Base-by-base conservation (phyloP, 306 rosid species). In the Quercus berberidifolia region DNA sequence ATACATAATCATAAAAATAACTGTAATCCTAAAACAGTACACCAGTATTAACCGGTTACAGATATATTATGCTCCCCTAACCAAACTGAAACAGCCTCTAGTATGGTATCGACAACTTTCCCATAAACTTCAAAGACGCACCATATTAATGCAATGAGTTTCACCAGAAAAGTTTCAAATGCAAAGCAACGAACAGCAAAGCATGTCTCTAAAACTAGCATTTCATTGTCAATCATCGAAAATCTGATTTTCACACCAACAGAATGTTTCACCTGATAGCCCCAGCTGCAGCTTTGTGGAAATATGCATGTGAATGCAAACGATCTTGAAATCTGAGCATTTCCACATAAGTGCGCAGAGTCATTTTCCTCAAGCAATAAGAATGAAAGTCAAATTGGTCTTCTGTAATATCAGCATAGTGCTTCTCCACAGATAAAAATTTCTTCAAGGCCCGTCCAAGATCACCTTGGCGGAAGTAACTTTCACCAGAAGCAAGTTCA, bases 351-450 rank as follows among this genome's bases (percentile, higher is more conserved):
- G 94, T 83, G n/a, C 99, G 96, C 76, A 96, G 81, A 20, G 99
- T 93, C 99, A 96, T 96, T 87, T 96, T 96, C 86, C 99, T 89
- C 75, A 96, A 86, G 91, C 99, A 96, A 83, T 96, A 96, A 74
- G 99, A 90, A 88, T 96, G 99, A 79, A 96, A 96, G 84, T 96
- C 99, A 87, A 96, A 96, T 85, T 96, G 99, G 71, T 96, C 99
- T 86, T 96, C 99, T 13, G 92, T 93, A 68, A 96, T 96, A 86
- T 96, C 99, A 19, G 93, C 94, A 88, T 95, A 89, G 84, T 95
- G 99, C 87, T 95, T 95, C 91, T 95, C 99, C 81, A 95, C 99
- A 3, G 92, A 96, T 86, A 95, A 89, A 85, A 87, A 91, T 43
- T 90, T 95, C 87, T 95, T 95, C 74, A 95, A 85, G 18, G 98